Base-by-base conservation (phyloP, 2,329 filamentous ascomycete genomes). In the Gaeumannomyces sp. region DNA sequence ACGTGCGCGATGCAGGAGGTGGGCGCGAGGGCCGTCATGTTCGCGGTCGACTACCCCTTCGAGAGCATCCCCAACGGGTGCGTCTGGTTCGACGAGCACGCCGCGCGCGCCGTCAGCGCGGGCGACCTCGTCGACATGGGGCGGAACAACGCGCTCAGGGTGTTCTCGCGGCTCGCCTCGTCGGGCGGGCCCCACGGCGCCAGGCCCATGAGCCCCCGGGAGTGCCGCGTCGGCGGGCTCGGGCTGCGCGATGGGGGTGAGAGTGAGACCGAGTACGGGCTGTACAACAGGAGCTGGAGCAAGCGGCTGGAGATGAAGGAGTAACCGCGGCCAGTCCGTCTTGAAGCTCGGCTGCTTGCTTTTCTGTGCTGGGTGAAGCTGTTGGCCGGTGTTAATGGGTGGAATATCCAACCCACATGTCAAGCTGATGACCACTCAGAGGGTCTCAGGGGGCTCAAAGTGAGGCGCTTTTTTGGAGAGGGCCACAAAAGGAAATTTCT, bases 31-130 rank as follows among this genome's bases (percentile, higher is more conserved):
- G 29, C 68, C 19, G 66, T 71, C 63, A 66, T 71, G 68, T 71
- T 71, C 64, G 66, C 68, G 3, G 68, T 71, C 28, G 70, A 70
- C 59, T 71, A 71, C 56, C 70, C 70, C 22, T 71, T 70, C 35
- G 70, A 71, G 65, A 70, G 68, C 64, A 69, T 72, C 45, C 67
- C 68, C 35, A 70, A 71, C 56, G 69, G 66, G 19, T 68, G 68
- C 58, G 67, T 68, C 22, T 71, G 69, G 70, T 71, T 70, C 60
- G 71, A 72, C 61, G 67, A 70, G 50, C 66, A 68, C 56, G 67
- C 69, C 13, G 65, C 67, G 33, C 64, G 22, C 19, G 22, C 22
- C 53, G n/a, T 70, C 59, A 66, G 60, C 57, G 64, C 62, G 31
- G 33, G 60, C 27, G 70, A 71, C 28, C 64, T 69, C 56, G 67